phyloP scores from a whole-genome alignment of 306 rosid genomes.

The Betula pendula region DNA sequence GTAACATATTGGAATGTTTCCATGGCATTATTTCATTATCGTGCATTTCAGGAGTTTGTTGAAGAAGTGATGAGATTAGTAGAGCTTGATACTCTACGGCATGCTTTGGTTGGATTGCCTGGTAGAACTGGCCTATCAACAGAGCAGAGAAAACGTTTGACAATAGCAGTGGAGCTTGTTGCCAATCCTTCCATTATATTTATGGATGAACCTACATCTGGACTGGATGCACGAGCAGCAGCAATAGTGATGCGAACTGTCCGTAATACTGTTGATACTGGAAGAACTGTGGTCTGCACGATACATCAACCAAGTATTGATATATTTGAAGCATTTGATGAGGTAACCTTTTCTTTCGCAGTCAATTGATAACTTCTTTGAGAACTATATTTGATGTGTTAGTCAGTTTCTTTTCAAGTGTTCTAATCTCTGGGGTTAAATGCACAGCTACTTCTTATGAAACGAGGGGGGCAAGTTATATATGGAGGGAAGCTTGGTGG shows the following conservation, averaged over 20 bases:
- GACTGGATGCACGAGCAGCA: slow-evolving; percentile 94
- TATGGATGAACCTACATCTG: slow-evolving; percentile 96
- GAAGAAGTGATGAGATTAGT: slow-evolving; percentile 82
- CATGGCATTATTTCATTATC: slow-evolving; percentile 7
- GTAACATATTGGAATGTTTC: slow-evolving; percentile 4
- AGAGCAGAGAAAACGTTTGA: slow-evolving; percentile 85
- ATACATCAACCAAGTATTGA: slow-evolving; percentile 93
- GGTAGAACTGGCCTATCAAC: slow-evolving; percentile 87
- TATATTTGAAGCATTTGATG: slow-evolving; percentile 93
- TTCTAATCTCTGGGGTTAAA: slow-evolving; percentile 25
- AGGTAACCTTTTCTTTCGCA: slow-evolving; percentile 38
- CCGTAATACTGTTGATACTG: slow-evolving; percentile 90
- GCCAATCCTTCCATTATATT: slow-evolving; percentile 94
- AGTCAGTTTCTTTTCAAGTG: slow-evolving; percentile 10
- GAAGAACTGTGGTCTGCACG: slow-evolving; percentile 92
- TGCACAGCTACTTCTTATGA: slow-evolving; percentile 84
- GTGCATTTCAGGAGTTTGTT: slow-evolving; percentile 71
- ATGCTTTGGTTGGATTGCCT: slow-evolving; percentile 88
- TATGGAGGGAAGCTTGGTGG: slow-evolving; percentile 85
- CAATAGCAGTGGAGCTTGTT: slow-evolving; percentile 91
- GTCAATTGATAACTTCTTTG: slow-evolving; percentile 4
- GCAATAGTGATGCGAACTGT: slow-evolving; percentile 92
- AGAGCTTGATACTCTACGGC: slow-evolving; percentile 71
- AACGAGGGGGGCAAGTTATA: slow-evolving; percentile 82
- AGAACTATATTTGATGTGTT: slow-evolving; percentile 18